Conservation (phyloP, 768 basidiomycete genomes). For the Amanita pallidorosea region DNA sequence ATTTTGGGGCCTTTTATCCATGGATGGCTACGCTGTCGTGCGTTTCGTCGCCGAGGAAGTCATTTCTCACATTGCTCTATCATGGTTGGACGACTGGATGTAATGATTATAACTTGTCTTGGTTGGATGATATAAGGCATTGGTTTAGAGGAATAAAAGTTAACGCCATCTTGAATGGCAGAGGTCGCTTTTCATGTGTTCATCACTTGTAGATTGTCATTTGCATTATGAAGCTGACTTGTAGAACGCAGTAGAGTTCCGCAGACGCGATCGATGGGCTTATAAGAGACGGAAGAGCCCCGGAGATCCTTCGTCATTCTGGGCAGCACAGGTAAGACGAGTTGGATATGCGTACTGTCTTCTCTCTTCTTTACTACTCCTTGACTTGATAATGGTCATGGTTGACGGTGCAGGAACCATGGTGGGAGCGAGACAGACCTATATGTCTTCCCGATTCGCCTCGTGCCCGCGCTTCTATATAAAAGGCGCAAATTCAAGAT, state of each 20-base stretch:
- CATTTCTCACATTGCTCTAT: background rate
- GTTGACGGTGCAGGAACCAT: background rate
- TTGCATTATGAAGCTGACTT: background rate
- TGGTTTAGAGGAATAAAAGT: too few species aligned
- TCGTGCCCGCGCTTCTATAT: slow-evolving; percentile 4
- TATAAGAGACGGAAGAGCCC: background rate
- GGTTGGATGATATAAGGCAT: background rate
- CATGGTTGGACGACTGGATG: background rate
- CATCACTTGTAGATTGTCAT: background rate
- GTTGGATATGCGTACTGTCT: background rate
- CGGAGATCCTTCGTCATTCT: background rate
- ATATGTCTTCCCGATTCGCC: slow-evolving; percentile 3
- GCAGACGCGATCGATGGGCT: background rate
- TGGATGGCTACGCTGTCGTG: background rate
- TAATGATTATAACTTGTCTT: background rate
- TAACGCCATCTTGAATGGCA: background rate
- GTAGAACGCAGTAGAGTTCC: background rate
- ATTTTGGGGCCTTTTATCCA: too few species aligned
- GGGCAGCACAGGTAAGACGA: background rate
- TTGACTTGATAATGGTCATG: background rate
- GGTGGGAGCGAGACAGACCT: background rate
- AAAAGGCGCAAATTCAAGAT: background rate
- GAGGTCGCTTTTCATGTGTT: background rate
- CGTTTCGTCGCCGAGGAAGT: background rate
- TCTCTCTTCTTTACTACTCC: background rate